Evolutionary conservation across 345 rosid species (phyloP).

Genomic region (Eucalyptus cladocalyx): DNA sequence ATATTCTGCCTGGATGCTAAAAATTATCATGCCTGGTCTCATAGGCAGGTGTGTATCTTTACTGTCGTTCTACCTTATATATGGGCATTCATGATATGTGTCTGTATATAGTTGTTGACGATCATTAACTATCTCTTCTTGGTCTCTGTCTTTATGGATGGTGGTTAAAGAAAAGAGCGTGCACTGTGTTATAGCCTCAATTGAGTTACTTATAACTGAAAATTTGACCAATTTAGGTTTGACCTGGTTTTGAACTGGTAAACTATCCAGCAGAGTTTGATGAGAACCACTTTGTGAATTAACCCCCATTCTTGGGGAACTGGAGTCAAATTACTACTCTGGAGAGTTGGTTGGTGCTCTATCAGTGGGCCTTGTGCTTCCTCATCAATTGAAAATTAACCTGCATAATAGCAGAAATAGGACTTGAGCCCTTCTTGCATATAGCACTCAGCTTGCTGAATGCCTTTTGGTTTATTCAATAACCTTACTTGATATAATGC

Average conservation of each 20-base stretch:
- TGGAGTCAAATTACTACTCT: background rate
- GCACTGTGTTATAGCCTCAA: background rate
- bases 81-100: background rate
- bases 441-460: background rate
- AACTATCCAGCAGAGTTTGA: background rate
- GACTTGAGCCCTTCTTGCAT: background rate
- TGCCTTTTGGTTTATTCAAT: background rate
- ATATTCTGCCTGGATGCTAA: conserved; percentile 65
- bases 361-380: background rate
- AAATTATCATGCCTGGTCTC: conserved; percentile 94
- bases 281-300: background rate
- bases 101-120: background rate
- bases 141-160: background rate
- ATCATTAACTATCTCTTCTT: background rate
- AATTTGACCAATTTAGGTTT: background rate
- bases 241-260: background rate
- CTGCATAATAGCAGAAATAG: background rate
- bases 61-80: background rate
- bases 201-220: background rate
- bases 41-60: conserved; percentile 65
- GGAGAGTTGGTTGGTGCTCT: background rate
- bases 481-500: background rate
- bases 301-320: background rate
- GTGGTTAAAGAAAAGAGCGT: background rate
- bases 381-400: background rate